Percentiles rank a stretch among this genome's conserved stretches.
Conservation (phyloP, 129 eudicot species). For the Tanacetum coccineum region DNA sequence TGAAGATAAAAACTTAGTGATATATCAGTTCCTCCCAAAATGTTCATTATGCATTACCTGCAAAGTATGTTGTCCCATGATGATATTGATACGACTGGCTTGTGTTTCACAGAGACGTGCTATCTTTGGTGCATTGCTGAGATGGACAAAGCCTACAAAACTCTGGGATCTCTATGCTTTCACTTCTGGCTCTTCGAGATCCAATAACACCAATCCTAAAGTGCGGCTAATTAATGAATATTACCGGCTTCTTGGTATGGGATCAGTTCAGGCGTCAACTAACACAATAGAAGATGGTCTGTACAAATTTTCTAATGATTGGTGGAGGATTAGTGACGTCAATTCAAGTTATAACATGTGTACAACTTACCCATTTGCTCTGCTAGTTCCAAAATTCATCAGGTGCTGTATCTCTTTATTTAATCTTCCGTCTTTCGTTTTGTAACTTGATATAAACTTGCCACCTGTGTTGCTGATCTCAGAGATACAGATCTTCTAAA, state of each 20-base stretch:
- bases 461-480: slow-evolving; percentile 27
- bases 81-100: not conserved
- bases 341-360: slow-evolving; percentile 70
- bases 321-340: slow-evolving; percentile 88
- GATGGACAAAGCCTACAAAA: slow-evolving; percentile 73
- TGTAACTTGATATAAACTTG: not conserved
- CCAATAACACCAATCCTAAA: slow-evolving; percentile 57
- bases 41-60: not conserved
- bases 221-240: slow-evolving; percentile 81
- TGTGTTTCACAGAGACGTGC: slow-evolving; percentile 67
- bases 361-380: slow-evolving; percentile 89
- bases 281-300: slow-evolving; percentile 55
- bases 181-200: slow-evolving; percentile 59
- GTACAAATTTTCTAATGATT: slow-evolving; percentile 59
- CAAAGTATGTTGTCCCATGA: not conserved
- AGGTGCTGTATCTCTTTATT: slow-evolving; percentile 40
- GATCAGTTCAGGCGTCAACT: slow-evolving; percentile 41
- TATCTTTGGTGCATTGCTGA: slow-evolving; percentile 58
- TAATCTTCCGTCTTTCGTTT: not conserved
- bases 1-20: too few species aligned
- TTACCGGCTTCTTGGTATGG: slow-evolving; percentile 84
- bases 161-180: slow-evolving; percentile 95
- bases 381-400: slow-evolving; percentile 77
- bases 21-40: not conserved
- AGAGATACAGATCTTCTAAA: slow-evolving; percentile 87